Evolutionary conservation across 192 early-diverging fungal genomes (phyloP), one percentile per base, ranked within the genome.

Genomic region (Coemansia asiatica): DNA sequence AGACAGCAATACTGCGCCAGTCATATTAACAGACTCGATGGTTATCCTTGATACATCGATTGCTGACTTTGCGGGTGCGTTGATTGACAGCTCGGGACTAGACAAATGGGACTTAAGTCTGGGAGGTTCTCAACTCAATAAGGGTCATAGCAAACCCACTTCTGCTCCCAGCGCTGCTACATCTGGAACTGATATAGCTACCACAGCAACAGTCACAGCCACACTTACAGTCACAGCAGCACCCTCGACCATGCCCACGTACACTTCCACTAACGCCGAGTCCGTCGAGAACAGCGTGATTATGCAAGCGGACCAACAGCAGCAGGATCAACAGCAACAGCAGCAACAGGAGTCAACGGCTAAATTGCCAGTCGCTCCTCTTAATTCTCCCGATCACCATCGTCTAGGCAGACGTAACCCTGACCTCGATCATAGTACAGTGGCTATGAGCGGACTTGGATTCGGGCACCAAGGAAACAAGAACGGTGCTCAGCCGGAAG

Each of bases 351-450:
- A n/a, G n/a, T n/a, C n/a, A 36, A 36, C 35, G 10, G 10, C 49
- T 7, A 27, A 13, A 9, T 40, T 25, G 19, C 15, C 60, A 2
- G 36, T 53, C 19, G 53, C 33, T 4, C 31, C 50, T n/a, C 55
- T 80, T 1, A 65, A 71, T 44, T 73, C 77, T 9, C 77, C 77
- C 2, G 68, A 62, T 19, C 72, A 71, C 36, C 60, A 70, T 7
- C 40, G 57, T 18, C 61, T 74, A 27, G 72, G 56, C 7, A 61
- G 56, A 8, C 68, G 35, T 9, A 71, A 54, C 13, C 22, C 55
- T 7, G 53, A 50, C 26, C 47, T 55, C 49, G 33, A 65, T 18
- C 56, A 63, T 29, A 48, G 60, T 61, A 19, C 38, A 26, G 64
- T 25, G 28, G 6, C 60, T 6, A 29, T n/a, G 10, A 21, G n/a